Evolutionary conservation across 805 yeast genomes (phyloP), one percentile per base, ranked within the genome.

Genomic region (Wickerhamomyces alni): DNA sequence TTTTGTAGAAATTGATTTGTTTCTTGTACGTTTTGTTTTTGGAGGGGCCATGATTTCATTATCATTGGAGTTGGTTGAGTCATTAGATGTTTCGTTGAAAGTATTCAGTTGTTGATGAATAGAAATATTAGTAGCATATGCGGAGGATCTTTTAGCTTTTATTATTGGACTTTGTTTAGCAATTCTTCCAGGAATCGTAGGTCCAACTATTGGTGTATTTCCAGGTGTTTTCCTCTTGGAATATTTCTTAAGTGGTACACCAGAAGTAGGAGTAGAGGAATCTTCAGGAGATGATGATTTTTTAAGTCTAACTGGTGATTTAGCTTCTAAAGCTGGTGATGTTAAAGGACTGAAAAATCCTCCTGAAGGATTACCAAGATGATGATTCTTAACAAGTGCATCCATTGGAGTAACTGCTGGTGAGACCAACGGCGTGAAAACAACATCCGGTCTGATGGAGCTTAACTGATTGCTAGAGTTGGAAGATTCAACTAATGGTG

Each of bases 381-480:
- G 31, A 8, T 28, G 31, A 11, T 39, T 42, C 19, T 44, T 45
- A 16, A 45, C 40, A 40, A 46, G 34, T 9, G 54, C 42, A 24
- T 63, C 87, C 51, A 71, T 50, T 1, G 87, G 87, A 3, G 87
- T 76, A 13, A 78, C 82, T 9, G 84, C 80, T 0, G 94, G 94
- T 2, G 89, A 81, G 2, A 81, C 75, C 44, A 84, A 66, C 1
- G 94, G 93, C 1, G 93, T 84, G 59, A 81, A 84, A 5, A 75
- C 75, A 36, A 75, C 75, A 43, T 76, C 81, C 1, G 82, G 78
- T 33, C 77, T 61, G 2, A 75, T 67, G 10, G 55, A 48, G 11
- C 39, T 44, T 3, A 12, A 24, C 24, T 30, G 21, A 18, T 17
- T 18, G n/a, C 13, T 17, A 40, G 39, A 6, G 37, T 9, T 12